Evolutionary conservation across 2,329 filamentous ascomycete species (phyloP).

Genomic region (Helminthosporium solani): DNA sequence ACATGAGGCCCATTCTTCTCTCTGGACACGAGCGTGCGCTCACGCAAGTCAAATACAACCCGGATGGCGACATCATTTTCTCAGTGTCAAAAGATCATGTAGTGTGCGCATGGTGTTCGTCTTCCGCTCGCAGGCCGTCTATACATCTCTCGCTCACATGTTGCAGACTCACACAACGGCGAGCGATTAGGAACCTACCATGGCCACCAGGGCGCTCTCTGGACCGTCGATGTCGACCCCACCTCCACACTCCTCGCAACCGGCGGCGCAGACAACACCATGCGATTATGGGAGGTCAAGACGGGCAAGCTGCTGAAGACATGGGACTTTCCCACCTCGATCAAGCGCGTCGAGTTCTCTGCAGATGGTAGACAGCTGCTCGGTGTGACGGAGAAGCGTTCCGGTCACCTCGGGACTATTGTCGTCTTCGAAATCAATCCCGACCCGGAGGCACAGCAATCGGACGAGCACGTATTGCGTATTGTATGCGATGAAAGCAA

Average conservation of each 20-base stretch:
- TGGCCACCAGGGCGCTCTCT: constrained; percentile 96
- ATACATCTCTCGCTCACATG: constrained; percentile 20
- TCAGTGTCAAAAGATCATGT: constrained; percentile 95
- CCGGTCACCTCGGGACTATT: constrained; percentile 93
- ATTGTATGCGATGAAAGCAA: constrained; percentile 93
- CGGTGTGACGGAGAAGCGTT: constrained; percentile 97
- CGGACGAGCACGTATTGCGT: constrained; percentile 75
- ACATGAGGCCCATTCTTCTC: constrained; percentile 94
- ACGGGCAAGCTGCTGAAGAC: constrained; percentile 90
- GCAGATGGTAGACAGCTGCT: constrained; percentile 88
- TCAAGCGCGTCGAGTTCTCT: constrained; percentile 97
- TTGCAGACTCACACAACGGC: constrained; percentile 78
- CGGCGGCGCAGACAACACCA: constrained; percentile 96
- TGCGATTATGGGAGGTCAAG: constrained; percentile 95
- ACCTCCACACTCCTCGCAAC: constrained; percentile 89
- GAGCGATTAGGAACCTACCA: constrained; percentile 93
- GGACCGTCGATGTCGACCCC: constrained; percentile 96
- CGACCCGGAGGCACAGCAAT: constrained; percentile 80
- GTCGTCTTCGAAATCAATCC: constrained; percentile 86
- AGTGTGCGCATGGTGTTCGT: constrained; percentile 83
- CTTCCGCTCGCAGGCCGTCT: constrained; percentile 2
- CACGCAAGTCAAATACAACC: constrained; percentile 82
- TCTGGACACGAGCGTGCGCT: constrained; percentile 95
- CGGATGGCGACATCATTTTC: constrained; percentile 95
- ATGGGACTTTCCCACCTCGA: constrained; percentile 95